These are phyloP conservation scores for Sugiyamaella castrensis DNA, from an alignment of 1,139 yeast genomes.

Conservation along the genomic window DNA sequence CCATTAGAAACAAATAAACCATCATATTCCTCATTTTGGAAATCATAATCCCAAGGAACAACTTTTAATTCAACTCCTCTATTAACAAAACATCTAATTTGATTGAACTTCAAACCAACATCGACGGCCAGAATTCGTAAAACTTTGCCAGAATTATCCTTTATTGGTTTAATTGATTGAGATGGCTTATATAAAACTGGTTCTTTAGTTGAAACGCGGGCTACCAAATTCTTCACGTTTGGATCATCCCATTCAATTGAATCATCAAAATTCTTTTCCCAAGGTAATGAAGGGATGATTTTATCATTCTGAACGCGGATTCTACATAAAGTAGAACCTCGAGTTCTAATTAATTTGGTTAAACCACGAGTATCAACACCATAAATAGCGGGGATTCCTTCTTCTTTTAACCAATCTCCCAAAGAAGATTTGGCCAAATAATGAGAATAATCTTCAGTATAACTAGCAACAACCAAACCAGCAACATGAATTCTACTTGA, in stretches of 20 bases:
- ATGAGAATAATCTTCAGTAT: constrained; percentile 95
- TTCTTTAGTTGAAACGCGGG: constrained; percentile 75
- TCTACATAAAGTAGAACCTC: constrained; percentile 93
- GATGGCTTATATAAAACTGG: constrained; percentile 71
- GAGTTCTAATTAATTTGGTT: constrained; percentile 87
- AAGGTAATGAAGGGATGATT: constrained; percentile 46
- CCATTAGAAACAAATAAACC: constrained; percentile 97
- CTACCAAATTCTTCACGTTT: constrained; percentile 85
- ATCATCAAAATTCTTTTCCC: constrained; percentile 60
- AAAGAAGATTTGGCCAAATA: constrained; percentile 88
- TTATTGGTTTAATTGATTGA: constrained; percentile 46
- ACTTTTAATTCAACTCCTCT: constrained; percentile 96
- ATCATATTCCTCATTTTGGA: constrained; percentile 69
- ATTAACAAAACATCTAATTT: constrained; percentile 91
- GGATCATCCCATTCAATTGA: constrained; percentile 93
- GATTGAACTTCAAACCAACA: constrained; percentile 98
- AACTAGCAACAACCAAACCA: constrained; percentile 95
- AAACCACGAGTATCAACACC: constrained; percentile 97
- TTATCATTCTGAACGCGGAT: constrained; percentile 55
- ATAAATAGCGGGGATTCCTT: constrained; percentile 92
- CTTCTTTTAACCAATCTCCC: constrained; percentile 89
- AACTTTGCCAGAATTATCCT: constrained; percentile 69
- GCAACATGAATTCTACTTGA: constrained; percentile 90
- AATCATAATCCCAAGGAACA: constrained; percentile 95
- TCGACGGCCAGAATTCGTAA: constrained; percentile 87